Conservation (phyloP, 2,329 filamentous ascomycete species). For the Anisogramma anomala region DNA sequence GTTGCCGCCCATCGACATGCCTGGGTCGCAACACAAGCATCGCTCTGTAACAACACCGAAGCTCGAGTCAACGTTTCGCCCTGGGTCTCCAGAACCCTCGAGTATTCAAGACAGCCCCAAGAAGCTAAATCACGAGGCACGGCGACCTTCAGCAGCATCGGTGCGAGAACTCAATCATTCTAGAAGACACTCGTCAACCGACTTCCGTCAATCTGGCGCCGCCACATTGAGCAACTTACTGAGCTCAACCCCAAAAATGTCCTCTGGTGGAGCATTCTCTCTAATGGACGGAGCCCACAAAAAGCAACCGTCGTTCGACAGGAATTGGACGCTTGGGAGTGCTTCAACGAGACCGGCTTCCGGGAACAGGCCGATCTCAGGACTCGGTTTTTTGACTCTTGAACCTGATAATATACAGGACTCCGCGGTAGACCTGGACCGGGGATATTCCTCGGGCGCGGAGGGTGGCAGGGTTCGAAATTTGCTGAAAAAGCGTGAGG, state of each 20-base stretch:
- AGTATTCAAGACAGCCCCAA: constrained; percentile 33
- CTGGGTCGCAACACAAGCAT: constrained; percentile 36
- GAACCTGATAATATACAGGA: constrained; percentile 33
- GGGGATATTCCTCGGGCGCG: constrained; percentile 86
- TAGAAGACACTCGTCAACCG: constrained; percentile 77
- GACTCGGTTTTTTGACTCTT: constrained; percentile 38
- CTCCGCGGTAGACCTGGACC: constrained; percentile 55
- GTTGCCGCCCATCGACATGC: constrained; percentile 31
- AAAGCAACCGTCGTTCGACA: constrained; percentile 59
- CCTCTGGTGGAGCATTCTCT: constrained; percentile 32
- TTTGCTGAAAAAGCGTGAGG: constrained; percentile 68
- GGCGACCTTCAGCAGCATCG: constrained; percentile 64
- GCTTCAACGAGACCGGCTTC: constrained; percentile 41
- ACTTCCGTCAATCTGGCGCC: constrained; percentile 43
- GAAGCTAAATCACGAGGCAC: constrained; percentile 39
- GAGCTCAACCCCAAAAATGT: constrained; percentile 30
- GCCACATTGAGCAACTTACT: constrained; percentile 19
- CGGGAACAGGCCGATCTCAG: constrained; percentile 18
- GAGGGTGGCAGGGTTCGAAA: constrained; percentile 72
- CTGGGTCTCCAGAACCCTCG: constrained; percentile 31
- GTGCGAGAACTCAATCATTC: constrained; percentile 74
- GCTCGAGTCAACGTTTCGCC: constrained; percentile 28
- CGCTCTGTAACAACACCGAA: constrained; percentile 41
- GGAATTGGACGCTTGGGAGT: constrained; percentile 55
- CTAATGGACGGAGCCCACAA: constrained; percentile 36